Evolutionary conservation across 805 yeast species (phyloP).

Genomic region (Cyberlindnera mycetangii): DNA sequence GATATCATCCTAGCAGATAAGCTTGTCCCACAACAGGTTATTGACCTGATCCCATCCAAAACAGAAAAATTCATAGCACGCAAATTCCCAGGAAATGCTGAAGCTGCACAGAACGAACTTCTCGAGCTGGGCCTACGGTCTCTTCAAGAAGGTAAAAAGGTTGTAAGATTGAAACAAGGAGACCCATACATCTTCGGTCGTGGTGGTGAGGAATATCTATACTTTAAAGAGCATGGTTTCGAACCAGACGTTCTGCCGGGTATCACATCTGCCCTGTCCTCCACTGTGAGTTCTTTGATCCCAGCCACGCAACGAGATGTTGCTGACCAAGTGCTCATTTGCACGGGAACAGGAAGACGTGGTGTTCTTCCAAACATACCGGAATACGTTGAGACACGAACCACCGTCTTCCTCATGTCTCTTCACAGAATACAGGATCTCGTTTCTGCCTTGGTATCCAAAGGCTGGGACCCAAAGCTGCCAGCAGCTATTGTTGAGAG

Average conservation of each 20-base stretch:
- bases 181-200: conserved; percentile 96
- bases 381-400: conserved; percentile 64
- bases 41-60: conserved; percentile 73
- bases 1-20: conserved; percentile 88
- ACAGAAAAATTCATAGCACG: conserved; percentile 83
- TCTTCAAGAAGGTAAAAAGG: conserved; percentile 63
- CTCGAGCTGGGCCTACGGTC: conserved; percentile 68
- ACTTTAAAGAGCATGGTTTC: conserved; percentile 64
- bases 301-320: conserved; percentile 92
- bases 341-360: conserved; percentile 92
- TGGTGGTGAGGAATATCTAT: conserved; percentile 88
- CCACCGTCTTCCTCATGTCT: conserved; percentile 88
- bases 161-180: conserved; percentile 91
- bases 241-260: conserved; percentile 81
- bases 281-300: conserved; percentile 76
- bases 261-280: conserved; percentile 83
- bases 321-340: conserved; percentile 87
- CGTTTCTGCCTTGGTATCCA: conserved; percentile 50
- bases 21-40: conserved; percentile 83
- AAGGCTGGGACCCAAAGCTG: conserved; percentile 63
- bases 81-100: conserved; percentile 97
- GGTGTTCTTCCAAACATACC: conserved; percentile 83
- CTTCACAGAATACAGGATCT: conserved; percentile 61
- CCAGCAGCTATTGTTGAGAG: conserved; percentile 89
- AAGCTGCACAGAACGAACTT: conserved; percentile 84